These are phyloP conservation scores for Magnolia sinica DNA, from an alignment of 164 flowering plant genomes.

Conservation along the genomic window DNA sequence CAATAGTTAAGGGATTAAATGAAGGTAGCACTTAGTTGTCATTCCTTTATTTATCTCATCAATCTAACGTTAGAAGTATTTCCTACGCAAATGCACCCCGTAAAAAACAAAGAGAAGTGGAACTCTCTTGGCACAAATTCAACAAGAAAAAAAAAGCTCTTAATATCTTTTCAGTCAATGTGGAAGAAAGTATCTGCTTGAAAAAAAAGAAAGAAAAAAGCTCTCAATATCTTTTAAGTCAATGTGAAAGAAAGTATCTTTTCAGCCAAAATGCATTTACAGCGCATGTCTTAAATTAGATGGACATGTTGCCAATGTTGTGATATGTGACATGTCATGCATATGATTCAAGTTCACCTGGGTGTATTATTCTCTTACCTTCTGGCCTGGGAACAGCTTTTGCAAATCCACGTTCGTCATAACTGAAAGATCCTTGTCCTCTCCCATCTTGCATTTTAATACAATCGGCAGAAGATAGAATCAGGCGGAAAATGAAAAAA, in stretches of 20 bases:
- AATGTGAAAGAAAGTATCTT: too few species aligned
- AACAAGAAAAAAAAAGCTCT: too few species aligned
- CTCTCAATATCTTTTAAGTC: too few species aligned
- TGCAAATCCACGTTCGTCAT: conserved; percentile 59
- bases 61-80: conserved; percentile 41
- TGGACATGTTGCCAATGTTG: neutral
- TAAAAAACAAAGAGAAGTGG: conserved; percentile 11
- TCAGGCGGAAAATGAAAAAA: neutral
- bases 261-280: too few species aligned
- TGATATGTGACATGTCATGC: neutral
- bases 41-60: neutral
- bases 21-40: neutral
- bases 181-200: too few species aligned
- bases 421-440: conserved; percentile 71
- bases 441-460: conserved; percentile 48
- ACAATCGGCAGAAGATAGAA: neutral
- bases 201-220: too few species aligned
- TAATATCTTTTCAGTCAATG: too few species aligned
- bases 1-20: neutral
- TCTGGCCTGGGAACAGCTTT: conserved; percentile 63
- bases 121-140: neutral
- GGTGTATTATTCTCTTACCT: conserved; percentile 39
- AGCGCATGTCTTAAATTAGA: neutral
- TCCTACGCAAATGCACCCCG: conserved; percentile 92
- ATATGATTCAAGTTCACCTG: neutral